phyloP scores from a whole-genome alignment of 2,329 filamentous ascomycete genomes.

The Emericellopsis atlantica region DNA sequence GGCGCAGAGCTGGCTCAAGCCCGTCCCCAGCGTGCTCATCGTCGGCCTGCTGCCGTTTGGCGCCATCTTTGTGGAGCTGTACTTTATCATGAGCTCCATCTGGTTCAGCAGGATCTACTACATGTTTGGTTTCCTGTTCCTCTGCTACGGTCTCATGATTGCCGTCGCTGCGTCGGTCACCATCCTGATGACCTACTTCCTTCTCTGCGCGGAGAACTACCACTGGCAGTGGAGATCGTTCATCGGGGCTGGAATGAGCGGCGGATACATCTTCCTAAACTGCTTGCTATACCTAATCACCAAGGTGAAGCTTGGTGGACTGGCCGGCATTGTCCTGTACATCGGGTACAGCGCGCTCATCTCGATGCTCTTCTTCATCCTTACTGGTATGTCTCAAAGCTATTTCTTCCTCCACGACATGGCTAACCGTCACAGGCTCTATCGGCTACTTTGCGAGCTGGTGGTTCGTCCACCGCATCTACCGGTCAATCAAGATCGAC shows the following conservation, averaged over 20 bases:
- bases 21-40: conserved; percentile 79
- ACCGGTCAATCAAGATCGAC: conserved; percentile 96
- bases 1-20: conserved; percentile 68
- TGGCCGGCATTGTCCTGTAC: conserved; percentile 83
- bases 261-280: conserved; percentile 84
- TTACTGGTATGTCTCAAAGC: conserved; percentile 60
- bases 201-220: conserved; percentile 94
- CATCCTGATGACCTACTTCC: conserved; percentile 87
- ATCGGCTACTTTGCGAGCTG: conserved; percentile 95
- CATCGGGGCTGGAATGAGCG: conserved; percentile 79
- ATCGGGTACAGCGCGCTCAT: conserved; percentile 85
- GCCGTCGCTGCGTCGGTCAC: conserved; percentile 89
- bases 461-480: conserved; percentile 89
- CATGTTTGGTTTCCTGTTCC: conserved; percentile 98
- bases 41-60: conserved; percentile 90
- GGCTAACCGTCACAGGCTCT: conserved; percentile 45
- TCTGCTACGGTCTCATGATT: conserved; percentile 96
- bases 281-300: conserved; percentile 84
- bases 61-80: conserved; percentile 95
- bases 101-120: conserved; percentile 99
- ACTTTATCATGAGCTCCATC: conserved; percentile 98
- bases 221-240: conserved; percentile 98
- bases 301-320: conserved; percentile 71
- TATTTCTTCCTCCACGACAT: neutral
- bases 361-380: conserved; percentile 81